phyloP scores from a whole-genome alignment of 768 basidiomycete species.

The Leccinellum albellum region DNA sequence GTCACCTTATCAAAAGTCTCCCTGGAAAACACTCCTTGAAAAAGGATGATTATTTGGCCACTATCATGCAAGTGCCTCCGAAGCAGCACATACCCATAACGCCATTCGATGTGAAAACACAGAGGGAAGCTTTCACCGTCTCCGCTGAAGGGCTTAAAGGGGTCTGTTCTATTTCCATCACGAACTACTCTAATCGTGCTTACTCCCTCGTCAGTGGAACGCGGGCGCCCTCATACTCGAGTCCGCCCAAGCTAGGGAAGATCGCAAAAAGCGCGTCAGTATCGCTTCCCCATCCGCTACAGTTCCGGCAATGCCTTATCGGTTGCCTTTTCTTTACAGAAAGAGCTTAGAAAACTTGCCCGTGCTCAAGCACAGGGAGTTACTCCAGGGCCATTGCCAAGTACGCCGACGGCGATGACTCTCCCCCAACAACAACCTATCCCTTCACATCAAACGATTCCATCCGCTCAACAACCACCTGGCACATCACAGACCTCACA shows the following conservation, averaged over 20 bases:
- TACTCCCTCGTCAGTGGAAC: conserved; percentile 55
- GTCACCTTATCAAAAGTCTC: conserved; percentile 69
- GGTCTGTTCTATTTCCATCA: conserved; percentile 41
- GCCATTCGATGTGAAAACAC: conserved; percentile 62
- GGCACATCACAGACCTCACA: conserved; percentile 10
- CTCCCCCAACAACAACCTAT: conserved; percentile 35
- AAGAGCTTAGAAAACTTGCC: conserved; percentile 67
- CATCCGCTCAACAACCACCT: conserved; percentile 25
- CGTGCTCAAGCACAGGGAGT: conserved; percentile 45
- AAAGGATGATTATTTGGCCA: conserved; percentile 70
- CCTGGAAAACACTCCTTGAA: conserved; percentile 81
- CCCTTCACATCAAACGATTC: conserved; percentile 22
- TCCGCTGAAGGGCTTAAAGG: conserved; percentile 70
- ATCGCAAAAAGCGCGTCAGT: conserved; percentile 73
- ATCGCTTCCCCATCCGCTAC: background rate
- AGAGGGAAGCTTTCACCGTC: conserved; percentile 69
- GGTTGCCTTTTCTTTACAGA: conserved; percentile 37
- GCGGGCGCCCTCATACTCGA: conserved; percentile 55
- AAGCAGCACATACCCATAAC: conserved; percentile 64
- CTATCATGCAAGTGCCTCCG: conserved; percentile 62
- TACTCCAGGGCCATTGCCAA: conserved; percentile 18
- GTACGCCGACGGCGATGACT: conserved; percentile 18
- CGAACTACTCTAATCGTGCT: conserved; percentile 6
- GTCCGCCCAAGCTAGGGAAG: conserved; percentile 72
- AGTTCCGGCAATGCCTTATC: conserved; percentile 12